Base-by-base conservation (phyloP, 1,284 basidiomycete genomes). In the Omphalotus olearius region DNA sequence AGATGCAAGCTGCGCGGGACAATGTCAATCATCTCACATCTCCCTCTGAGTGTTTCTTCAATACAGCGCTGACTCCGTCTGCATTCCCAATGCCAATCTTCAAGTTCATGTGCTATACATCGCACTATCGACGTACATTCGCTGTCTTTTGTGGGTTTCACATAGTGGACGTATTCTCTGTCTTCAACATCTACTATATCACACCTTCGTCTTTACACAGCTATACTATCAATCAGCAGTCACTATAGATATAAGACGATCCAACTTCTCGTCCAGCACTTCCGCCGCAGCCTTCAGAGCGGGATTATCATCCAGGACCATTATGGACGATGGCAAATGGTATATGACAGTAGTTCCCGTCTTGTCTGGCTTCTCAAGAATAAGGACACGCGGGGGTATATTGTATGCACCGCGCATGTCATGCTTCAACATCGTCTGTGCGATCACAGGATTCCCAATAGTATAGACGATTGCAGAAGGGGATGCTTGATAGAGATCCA, bases 371-470 rank as follows among this genome's bases (percentile, higher is more conserved):
- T 70, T 72, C 57, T 77, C 76, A 14, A 69, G 56, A 17, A 82
- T 59, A 41, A 81, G 63, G 3, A 82, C 44, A 26, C 74, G 71
- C 20, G 70, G 75, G 0, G 80, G 80, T 17, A 82, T 68, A 59
- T 73, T 67, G 41, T 72, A 64, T 2, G 69, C 75, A 0, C 70
- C 70, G 17, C 66, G 65, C 28, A 73, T 59, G 50, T 80, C 76
- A 56, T 72, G 62, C 47, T 65, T 60, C 50, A 82, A 55, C 58
- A 82, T 72, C 0, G 63, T 65, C 52, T 76, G 70, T 0, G 79
- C 80, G 50, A 78, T 64, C 42, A 78, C 58, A 5, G 80, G 80
- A 62, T 82, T 82, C 6, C 80, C 80, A 50, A 80, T 68, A 16
- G 68, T 72, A 62, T 81, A 81, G 6, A 72, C 63, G 35, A 67